Base-by-base conservation (phyloP, 495 filamentous ascomycete genomes). In the Aspergillus baeticus region DNA sequence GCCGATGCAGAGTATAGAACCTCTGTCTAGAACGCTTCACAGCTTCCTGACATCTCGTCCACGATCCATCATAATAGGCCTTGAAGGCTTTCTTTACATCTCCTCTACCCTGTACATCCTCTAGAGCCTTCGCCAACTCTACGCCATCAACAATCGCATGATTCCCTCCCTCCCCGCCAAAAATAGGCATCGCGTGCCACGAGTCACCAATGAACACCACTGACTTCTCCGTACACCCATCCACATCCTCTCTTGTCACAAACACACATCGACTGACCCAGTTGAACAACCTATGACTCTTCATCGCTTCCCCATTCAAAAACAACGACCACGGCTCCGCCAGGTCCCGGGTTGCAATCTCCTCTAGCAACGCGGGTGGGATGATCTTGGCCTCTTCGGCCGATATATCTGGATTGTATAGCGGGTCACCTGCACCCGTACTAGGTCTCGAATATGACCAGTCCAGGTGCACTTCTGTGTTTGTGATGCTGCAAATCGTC, bases 121-220 rank as follows among this genome's bases (percentile, higher is more conserved):
- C n/a, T 17, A 37, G 38, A 11, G 37, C 17, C 51, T 18, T 43
- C 29, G 43, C 56, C 26, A 59, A 37, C 34, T 59, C 56, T 10
- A 59, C 43, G n/a, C 42, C 41, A 17, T 59, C 58, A 6, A 61
- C 38, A 8, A 61, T 31, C 31, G 58, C 58, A 48, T 56, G 58
- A 37, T 74, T 74, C 20, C 65, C 76, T 1, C 73, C 74, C 21
- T 73, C 54, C 1, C 74, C 69, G 4, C 70, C 73, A 10, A 78
- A 49, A 6, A 78, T 75, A 1, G 73, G 72, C 60, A 59, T 59
- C 11, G 68, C 68, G 54, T 76, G 74, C 43, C 63, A 68, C 10
- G 72, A 44, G 58, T 78, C 76, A 1, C 75, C 75, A 1, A 77
- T 42, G 14, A 71, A 64, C 7, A 72, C 54, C 5, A 70, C 57